Evolutionary conservation across 208 protist genomes (phyloP).

Genomic region (Crithidia thermophila): DNA sequence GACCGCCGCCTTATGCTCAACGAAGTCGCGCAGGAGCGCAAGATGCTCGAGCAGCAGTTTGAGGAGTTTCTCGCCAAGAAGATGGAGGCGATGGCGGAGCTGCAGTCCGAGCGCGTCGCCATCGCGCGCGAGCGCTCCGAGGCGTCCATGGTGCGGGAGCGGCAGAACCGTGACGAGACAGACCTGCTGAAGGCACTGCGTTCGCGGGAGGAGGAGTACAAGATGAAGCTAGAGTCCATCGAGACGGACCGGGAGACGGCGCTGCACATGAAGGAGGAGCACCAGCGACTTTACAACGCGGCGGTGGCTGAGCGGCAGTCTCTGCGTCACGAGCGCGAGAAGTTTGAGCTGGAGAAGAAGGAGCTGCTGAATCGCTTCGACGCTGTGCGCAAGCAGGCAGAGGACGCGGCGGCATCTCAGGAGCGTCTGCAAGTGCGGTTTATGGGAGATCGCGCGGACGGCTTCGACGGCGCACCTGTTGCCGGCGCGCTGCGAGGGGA

Average conservation of each 20-base stretch:
- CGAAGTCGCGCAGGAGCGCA: conserved; percentile 84
- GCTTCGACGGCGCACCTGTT: conserved; percentile 1
- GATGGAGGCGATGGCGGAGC: conserved; percentile 68
- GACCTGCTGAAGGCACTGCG: conserved; percentile 72
- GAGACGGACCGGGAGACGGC: conserved; percentile 66
- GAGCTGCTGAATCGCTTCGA: conserved; percentile 76
- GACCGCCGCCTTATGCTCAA: conserved; percentile 76
- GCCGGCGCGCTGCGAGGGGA: conserved; percentile 20
- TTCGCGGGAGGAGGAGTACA: conserved; percentile 76
- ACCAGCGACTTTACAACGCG: conserved; percentile 54
- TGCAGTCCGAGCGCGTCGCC: conserved; percentile 79
- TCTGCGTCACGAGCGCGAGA: conserved; percentile 64
- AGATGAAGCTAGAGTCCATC: conserved; percentile 59
- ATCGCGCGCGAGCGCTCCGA: conserved; percentile 75
- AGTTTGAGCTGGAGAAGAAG: conserved; percentile 83
- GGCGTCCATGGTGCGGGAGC: conserved; percentile 66
- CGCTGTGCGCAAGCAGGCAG: conserved; percentile 62
- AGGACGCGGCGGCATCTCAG: conserved; percentile 61
- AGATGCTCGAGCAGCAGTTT: conserved; percentile 82
- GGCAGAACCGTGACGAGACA: conserved; percentile 80
- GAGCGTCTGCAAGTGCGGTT: conserved; percentile 60
- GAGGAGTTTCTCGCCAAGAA: conserved; percentile 81
- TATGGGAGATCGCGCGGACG: conserved; percentile 36
- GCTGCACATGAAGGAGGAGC: conserved; percentile 59
- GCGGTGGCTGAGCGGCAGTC: conserved; percentile 62